Evolutionary conservation across 2,329 filamentous ascomycete species (phyloP), one percentile per base, ranked within the genome.

Genomic region (Venturia nashicola): DNA sequence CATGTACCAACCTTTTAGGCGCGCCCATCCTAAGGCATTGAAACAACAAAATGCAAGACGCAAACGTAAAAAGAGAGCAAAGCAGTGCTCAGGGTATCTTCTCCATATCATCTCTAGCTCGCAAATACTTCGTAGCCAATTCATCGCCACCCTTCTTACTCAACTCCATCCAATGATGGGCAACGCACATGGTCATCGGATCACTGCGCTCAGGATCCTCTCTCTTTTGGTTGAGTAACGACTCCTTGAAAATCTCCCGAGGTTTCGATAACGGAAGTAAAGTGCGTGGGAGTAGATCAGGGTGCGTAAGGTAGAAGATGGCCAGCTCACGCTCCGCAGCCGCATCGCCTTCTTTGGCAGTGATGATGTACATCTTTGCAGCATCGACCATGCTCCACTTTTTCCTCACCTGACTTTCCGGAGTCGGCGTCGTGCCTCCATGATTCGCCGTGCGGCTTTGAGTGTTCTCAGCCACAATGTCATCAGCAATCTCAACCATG

Each of bases 141-240:
- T 88, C 84, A 73, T 97, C 93, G 0, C 91, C 91, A n/a, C 91
- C 91, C 63, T 83, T 83, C 69, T 90, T 89, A 44, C 90, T 91
- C 68, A 90, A 81, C 77, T 93, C 90, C 91, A 97, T 97, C 92
- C 93, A 97, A 78, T 97, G 93, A 75, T 95, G 86, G 11, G 93
- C 93, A 65, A 96, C 85, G 70, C 92, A 97, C 89, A 97, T 94
- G 51, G 91, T 86, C 63, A 88, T 88, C 1, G 90, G 90, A 73
- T 97, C 91, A 65, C 87, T 91, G 68, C 90, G 81, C 63, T 79
- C 75, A 18, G 82, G 79, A 69, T 88, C 84, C 62, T 82, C 79
- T 67, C 79, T 77, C 72, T 83, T 78, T 64, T 76, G 73, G 65
- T 88, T 89, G 82, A 95, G 90, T 69, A 94, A 85, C 40, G 61